Percentiles rank a stretch among this genome's conserved stretches.
These are phyloP conservation scores for Mucor piriformis DNA, from an alignment of 371 early-diverging fungal species.

Conservation along the genomic window DNA sequence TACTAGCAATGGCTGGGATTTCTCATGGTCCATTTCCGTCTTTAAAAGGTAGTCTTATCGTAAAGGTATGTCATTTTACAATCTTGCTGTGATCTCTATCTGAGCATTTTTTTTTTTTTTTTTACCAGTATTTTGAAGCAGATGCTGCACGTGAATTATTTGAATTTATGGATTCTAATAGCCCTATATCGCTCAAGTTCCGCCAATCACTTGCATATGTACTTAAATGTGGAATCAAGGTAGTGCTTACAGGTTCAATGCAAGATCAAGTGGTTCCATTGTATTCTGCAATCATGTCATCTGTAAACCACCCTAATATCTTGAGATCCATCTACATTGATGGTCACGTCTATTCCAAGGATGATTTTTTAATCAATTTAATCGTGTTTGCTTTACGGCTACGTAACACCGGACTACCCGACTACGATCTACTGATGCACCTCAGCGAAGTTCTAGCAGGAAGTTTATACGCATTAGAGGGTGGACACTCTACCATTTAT, in stretches of 20 bases:
- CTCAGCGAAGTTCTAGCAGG: constrained; percentile 88
- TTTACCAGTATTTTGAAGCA: constrained; percentile 78
- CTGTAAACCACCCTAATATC: constrained; percentile 86
- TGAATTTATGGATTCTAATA: constrained; percentile 85
- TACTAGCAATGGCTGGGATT: constrained; percentile 94
- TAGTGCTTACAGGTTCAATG: constrained; percentile 78
- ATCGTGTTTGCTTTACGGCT: constrained; percentile 83
- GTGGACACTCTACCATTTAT: constrained; percentile 94
- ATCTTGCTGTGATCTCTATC: background rate
- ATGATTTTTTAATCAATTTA: constrained; percentile 87
- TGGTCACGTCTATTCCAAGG: constrained; percentile 69
- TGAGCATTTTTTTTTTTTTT: background rate
- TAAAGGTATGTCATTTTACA: constrained; percentile 52
- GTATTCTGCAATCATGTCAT: constrained; percentile 93
- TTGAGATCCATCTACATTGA: constrained; percentile 90
- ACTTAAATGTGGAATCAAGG: constrained; percentile 68
- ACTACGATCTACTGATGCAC: constrained; percentile 84
- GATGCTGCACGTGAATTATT: constrained; percentile 93
- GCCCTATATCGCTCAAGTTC: constrained; percentile 69
- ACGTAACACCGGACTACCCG: constrained; percentile 84
- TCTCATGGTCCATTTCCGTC: constrained; percentile 90
- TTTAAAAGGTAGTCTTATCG: constrained; percentile 79
- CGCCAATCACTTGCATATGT: constrained; percentile 71
- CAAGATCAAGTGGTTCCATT: constrained; percentile 96
- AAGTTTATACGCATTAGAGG: constrained; percentile 84